A percentile compares a stretch with the other conserved stretches of the same genome.
Evolutionary conservation across 148 eudicot genomes (phyloP).

Genomic region (Nepenthes mirabilis): DNA sequence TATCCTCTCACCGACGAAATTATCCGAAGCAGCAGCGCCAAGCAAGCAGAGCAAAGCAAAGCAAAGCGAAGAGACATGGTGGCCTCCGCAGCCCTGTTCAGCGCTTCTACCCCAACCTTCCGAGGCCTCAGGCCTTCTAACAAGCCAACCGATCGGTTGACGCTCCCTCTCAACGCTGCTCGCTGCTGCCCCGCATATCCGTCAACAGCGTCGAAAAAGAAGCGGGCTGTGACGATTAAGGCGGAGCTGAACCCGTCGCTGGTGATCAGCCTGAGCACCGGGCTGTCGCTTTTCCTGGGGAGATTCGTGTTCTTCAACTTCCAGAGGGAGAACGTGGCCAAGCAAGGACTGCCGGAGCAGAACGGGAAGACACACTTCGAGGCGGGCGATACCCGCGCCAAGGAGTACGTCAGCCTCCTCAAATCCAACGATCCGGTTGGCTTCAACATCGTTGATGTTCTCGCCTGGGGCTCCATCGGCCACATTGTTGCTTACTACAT

Average conservation of each 20-base stretch:
- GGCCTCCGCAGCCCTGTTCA: conserved; percentile 32
- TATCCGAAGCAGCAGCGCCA: too few relatives aligned
- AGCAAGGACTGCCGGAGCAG: conserved; percentile 74
- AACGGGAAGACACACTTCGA: conserved; percentile 79
- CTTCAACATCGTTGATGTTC: conserved; percentile 79
- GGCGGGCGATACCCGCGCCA: conserved; percentile 69
- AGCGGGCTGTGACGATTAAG: conserved; percentile 8
- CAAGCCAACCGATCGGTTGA: conserved; percentile 17
- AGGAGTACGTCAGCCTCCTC: conserved; percentile 78
- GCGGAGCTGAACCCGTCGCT: conserved; percentile 62
- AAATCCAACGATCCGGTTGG: conserved; percentile 89
- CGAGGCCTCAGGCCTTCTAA: conserved; percentile 40
- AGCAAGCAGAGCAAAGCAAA: background rate
- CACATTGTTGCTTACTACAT: conserved; percentile 89
- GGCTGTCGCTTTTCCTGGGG: conserved; percentile 71
- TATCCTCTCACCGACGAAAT: too few relatives aligned
- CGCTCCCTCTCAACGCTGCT: background rate
- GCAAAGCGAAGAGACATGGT: conserved; percentile 1
- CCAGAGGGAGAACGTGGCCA: conserved; percentile 86
- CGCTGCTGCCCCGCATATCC: too few relatives aligned
- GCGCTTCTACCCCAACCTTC: conserved; percentile 28
- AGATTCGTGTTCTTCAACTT: conserved; percentile 86
- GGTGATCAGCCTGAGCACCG: conserved; percentile 81
- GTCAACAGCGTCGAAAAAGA: background rate
- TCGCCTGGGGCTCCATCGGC: conserved; percentile 93